Evolutionary conservation across 2,329 filamentous ascomycete species (phyloP).

Genomic region (Phaeomoniella chlamydospora): DNA sequence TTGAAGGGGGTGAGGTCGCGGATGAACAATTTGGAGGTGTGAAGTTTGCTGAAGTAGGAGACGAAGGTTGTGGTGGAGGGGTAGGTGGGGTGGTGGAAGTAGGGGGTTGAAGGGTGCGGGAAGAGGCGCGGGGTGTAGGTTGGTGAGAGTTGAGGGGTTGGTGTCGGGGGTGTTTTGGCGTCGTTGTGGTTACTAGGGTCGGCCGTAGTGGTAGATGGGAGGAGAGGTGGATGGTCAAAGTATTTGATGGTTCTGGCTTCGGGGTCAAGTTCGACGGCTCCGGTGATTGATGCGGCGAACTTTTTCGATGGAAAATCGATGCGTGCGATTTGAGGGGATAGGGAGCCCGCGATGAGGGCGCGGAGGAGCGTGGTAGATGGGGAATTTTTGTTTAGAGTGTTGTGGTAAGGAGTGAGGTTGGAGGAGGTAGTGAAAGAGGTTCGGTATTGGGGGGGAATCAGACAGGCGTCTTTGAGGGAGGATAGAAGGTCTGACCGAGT

Average conservation of each 20-base stretch:
- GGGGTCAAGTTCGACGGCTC: conserved; percentile 83
- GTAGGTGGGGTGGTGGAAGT: conserved; percentile 73
- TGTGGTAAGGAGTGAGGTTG: conserved; percentile 20
- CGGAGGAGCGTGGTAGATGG: conserved; percentile 38
- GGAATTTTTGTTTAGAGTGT: conserved; percentile 16
- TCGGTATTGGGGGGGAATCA: conserved; percentile 46
- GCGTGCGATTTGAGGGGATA: conserved; percentile 74
- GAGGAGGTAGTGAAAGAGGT: conserved; percentile 32
- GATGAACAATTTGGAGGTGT: conserved; percentile 83
- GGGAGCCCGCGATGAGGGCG: conserved; percentile 57
- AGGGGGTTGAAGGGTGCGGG: conserved; percentile 77
- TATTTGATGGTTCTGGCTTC: conserved; percentile 88
- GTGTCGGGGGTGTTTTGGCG: background rate
- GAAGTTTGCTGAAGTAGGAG: conserved; percentile 83
- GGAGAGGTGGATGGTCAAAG: conserved; percentile 51
- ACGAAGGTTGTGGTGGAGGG: conserved; percentile 63
- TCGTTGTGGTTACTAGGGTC: background rate
- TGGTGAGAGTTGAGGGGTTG: background rate
- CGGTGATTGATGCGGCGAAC: conserved; percentile 73
- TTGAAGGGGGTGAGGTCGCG: conserved; percentile 89
- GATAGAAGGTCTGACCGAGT: conserved; percentile 77
- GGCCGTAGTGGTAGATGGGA: background rate
- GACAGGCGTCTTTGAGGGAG: conserved; percentile 72
- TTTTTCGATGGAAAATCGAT: conserved; percentile 95
- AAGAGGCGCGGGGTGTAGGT: conserved; percentile 51